phyloP scores from a whole-genome alignment of 2,329 filamentous ascomycete genomes.

The Mycosphaerella sp. region DNA sequence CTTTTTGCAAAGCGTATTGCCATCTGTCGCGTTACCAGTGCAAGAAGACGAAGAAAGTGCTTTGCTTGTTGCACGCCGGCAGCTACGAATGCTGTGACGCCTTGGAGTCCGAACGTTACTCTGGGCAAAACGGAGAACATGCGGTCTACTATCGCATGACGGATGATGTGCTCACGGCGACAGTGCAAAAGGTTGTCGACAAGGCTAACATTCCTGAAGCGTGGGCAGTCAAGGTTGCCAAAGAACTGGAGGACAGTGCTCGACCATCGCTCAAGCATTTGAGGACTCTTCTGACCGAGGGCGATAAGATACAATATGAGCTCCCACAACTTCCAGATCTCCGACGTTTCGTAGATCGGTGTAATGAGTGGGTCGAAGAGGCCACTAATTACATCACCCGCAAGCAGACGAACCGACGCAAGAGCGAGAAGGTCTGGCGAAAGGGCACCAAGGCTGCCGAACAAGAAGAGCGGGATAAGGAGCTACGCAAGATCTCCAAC shows the following conservation, averaged over 20 bases:
- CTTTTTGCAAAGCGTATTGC: slow-evolving; percentile 84
- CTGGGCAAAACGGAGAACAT: slow-evolving; percentile 51
- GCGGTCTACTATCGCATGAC: slow-evolving; percentile 70
- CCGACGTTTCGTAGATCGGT: slow-evolving; percentile 85
- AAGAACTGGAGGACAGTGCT: slow-evolving; percentile 72
- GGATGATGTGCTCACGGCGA: slow-evolving; percentile 59
- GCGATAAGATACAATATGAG: slow-evolving; percentile 90
- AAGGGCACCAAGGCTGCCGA: slow-evolving; percentile 66
- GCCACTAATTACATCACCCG: slow-evolving; percentile 93
- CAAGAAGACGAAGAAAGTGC: slow-evolving; percentile 67
- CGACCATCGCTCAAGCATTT: slow-evolving; percentile 81
- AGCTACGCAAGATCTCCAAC: slow-evolving; percentile 81
- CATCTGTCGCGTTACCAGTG: slow-evolving; percentile 90
- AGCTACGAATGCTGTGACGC: slow-evolving; percentile 71
- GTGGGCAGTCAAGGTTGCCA: slow-evolving; percentile 88
- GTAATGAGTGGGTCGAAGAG: slow-evolving; percentile 97
- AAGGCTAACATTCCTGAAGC: slow-evolving; percentile 77
- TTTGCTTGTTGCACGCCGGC: slow-evolving; percentile 79
- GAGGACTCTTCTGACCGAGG: slow-evolving; percentile 78
- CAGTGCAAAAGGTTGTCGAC: slow-evolving; percentile 72
- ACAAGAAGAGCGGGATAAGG: slow-evolving; percentile 73
- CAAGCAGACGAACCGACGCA: slow-evolving; percentile 94
- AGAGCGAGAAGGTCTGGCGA: slow-evolving; percentile 84
- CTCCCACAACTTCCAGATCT: slow-evolving; percentile 75
- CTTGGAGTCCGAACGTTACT: slow-evolving; percentile 61